Evolutionary conservation across 2,329 filamentous ascomycete species (phyloP).

Genomic region (Aspergillus pseudoviridinutans): DNA sequence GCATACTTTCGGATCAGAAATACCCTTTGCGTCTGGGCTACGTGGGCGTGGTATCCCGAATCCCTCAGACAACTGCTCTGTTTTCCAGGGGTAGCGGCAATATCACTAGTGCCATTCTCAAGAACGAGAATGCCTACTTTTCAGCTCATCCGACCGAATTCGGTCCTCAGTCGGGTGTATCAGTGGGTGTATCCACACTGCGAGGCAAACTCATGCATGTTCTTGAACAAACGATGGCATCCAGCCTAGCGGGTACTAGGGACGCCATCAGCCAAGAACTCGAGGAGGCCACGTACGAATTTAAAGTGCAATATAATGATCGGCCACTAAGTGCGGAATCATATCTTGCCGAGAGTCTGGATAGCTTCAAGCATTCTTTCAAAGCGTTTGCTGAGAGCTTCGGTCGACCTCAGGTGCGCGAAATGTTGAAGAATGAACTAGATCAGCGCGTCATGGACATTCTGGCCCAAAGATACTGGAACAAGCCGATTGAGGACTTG

Average conservation of each 20-base stretch:
- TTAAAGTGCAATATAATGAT: slow-evolving; percentile 99
- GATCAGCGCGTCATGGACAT: slow-evolving; percentile 94
- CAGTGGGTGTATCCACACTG: slow-evolving; percentile 77
- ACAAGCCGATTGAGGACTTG: slow-evolving; percentile 88
- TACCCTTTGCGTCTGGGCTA: slow-evolving; percentile 95
- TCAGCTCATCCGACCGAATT: slow-evolving; percentile 77
- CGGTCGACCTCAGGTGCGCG: slow-evolving; percentile 81
- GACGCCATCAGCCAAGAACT: slow-evolving; percentile 93
- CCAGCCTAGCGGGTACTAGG: slow-evolving; percentile 80
- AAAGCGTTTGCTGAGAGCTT: slow-evolving; percentile 89
- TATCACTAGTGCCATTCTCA: slow-evolving; percentile 73
- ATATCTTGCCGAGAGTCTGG: slow-evolving; percentile 90
- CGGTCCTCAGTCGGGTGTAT: slow-evolving; percentile 66
- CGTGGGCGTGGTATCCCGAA: slow-evolving; percentile 86
- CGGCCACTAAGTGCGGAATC: slow-evolving; percentile 91
- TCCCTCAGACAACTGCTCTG: slow-evolving; percentile 63
- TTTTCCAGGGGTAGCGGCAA: slow-evolving; percentile 82
- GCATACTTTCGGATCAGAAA: slow-evolving; percentile 81
- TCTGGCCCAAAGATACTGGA: slow-evolving; percentile 93
- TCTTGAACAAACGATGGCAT: slow-evolving; percentile 94
- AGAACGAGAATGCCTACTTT: slow-evolving; percentile 87
- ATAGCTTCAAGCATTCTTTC: slow-evolving; percentile 97
- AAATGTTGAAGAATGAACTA: slow-evolving; percentile 84
- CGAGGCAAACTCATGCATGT: slow-evolving; percentile 97
- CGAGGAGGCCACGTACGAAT: slow-evolving; percentile 95